These are phyloP conservation scores for Euptelea pleiosperma DNA, from an alignment of 164 flowering plant species.

Conservation along the genomic window DNA sequence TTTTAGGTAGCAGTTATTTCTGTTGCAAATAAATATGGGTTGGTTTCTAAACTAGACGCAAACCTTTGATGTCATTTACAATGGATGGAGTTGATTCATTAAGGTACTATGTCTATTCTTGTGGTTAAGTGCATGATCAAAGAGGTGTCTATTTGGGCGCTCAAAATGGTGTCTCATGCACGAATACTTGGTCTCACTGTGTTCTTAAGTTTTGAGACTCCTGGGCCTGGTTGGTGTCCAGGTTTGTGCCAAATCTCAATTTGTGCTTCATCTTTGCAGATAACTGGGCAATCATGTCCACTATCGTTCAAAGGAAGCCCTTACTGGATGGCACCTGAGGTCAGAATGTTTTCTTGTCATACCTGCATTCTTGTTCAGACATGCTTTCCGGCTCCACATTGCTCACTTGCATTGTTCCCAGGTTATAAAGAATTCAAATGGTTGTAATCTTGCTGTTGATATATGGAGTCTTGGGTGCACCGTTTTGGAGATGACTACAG, in stretches of 20 bases:
- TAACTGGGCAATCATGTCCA: conserved; percentile 79
- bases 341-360: conserved; percentile 18
- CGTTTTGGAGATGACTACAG: conserved; percentile 87
- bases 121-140: no score
- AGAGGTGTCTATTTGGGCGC: no score
- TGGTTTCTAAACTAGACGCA: no score
- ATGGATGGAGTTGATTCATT: no score
- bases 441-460: conserved; percentile 80
- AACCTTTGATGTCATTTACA: no score
- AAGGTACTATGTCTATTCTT: no score
- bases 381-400: neutral
- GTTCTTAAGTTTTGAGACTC: neutral
- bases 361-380: no score
- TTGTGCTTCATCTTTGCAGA: conserved; percentile 40
- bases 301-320: conserved; percentile 86
- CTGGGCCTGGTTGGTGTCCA: neutral
- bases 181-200: no score
- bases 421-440: conserved; percentile 76
- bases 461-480: conserved; percentile 97
- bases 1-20: no score
- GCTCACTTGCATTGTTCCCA: conserved; percentile 22
- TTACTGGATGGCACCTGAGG: conserved; percentile 99
- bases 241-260: no score
- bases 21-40: no score
- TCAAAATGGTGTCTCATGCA: no score